Conservation (phyloP, 2,329 filamentous ascomycete genomes). For the Cladosporium sp. region DNA sequence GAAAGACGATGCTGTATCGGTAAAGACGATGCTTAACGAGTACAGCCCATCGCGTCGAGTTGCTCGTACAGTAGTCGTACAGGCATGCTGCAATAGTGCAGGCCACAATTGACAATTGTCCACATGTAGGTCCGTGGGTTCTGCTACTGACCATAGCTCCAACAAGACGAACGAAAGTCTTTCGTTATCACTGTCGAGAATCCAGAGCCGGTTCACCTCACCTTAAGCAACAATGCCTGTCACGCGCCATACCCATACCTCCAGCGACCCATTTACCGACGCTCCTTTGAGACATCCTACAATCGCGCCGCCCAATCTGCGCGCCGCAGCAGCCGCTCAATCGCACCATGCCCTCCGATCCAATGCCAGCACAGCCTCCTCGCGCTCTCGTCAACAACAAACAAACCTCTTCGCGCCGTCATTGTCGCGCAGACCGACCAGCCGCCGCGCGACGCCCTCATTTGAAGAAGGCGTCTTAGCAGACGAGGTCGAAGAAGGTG, state of each 20-base stretch:
- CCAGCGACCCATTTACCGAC: background rate
- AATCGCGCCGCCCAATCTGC: conserved; percentile 4
- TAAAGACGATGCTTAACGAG: no score
- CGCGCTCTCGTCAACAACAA: conserved; percentile 8
- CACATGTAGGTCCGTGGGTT: no score
- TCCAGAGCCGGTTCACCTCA: no score
- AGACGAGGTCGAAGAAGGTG: conserved; percentile 3
- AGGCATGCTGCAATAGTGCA: no score
- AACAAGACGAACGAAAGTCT: no score
- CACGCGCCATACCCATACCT: background rate
- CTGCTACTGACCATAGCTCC: no score
- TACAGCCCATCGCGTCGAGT: no score
- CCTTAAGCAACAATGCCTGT: conserved; percentile 5
- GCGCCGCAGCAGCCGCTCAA: conserved; percentile 2
- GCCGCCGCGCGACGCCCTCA: conserved; percentile 2
- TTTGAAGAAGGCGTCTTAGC: conserved; percentile 9
- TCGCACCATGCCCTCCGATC: conserved; percentile 2
- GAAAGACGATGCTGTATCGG: no score
- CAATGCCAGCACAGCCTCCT: conserved; percentile 9
- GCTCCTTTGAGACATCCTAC: conserved; percentile 8
- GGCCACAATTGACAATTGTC: no score
- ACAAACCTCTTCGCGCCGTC: conserved; percentile 11
- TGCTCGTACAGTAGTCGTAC: no score
- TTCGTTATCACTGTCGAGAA: no score
- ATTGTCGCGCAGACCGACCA: conserved; percentile 20